These are phyloP conservation scores for Saccharomycopsis vini DNA, from an alignment of 805 yeast genomes.

Conservation along the genomic window DNA sequence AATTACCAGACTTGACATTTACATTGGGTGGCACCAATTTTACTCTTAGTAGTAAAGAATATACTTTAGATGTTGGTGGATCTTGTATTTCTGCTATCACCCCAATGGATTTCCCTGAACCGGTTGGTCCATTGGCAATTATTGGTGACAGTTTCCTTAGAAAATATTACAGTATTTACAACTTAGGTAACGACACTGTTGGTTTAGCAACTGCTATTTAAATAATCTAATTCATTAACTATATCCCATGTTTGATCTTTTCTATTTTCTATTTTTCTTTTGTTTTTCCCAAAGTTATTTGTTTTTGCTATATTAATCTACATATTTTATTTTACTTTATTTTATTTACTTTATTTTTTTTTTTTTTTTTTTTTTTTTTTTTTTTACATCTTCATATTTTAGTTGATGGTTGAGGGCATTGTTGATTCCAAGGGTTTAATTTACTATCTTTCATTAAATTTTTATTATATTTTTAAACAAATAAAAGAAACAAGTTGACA, in stretches of 20 bases:
- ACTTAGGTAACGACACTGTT: constrained; percentile 82
- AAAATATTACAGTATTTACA: constrained; percentile 89
- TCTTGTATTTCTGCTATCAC: constrained; percentile 95
- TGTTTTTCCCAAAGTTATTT: background rate
- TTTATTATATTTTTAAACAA: too few relatives aligned
- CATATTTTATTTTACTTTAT: too few relatives aligned
- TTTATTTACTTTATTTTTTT: background rate
- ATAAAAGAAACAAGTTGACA: too few relatives aligned
- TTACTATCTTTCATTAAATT: too few relatives aligned
- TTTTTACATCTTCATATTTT: too few relatives aligned
- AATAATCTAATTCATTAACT: background rate
- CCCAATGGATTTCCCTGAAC: constrained; percentile 95
- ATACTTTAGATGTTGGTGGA: constrained; percentile 89
- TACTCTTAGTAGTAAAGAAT: constrained; percentile 82
- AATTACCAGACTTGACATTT: constrained; percentile 86
- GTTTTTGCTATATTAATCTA: background rate
- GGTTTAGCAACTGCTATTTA: constrained; percentile 78
- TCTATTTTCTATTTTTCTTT: background rate
- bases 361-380: too few relatives aligned
- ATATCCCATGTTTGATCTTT: background rate
- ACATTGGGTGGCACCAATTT: constrained; percentile 86
- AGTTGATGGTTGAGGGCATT: too few relatives aligned
- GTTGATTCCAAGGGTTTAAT: too few relatives aligned
- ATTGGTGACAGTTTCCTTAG: constrained; percentile 97
- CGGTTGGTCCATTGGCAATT: constrained; percentile 93